Evolutionary conservation across 2,329 filamentous ascomycete genomes (phyloP), one percentile per base, ranked within the genome.

Genomic region (Sporothrix inflata): DNA sequence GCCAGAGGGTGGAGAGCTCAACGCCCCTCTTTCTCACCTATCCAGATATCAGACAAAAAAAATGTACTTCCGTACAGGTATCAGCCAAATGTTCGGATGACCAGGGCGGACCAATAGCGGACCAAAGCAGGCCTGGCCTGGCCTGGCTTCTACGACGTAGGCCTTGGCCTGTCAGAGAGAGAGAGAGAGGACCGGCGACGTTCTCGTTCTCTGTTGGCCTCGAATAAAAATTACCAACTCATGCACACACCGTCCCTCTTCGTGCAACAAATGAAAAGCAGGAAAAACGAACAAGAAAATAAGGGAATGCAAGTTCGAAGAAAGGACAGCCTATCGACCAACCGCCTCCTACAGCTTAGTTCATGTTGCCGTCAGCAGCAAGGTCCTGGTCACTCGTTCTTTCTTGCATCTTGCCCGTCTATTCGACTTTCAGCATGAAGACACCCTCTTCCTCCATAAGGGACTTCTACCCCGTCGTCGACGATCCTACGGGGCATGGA

Each of bases 1-100:
- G n/a, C n/a, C n/a, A n/a, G n/a, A 49, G n/a, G 47, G 19, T 49
- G 19, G 47, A 49, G 47, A 6, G 47, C 19, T 16, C 19, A 19
- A 8, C 2, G 19, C 2, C 47, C 7, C 19, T 49, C 16, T 49
- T 49, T 49, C 19, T 49, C 19, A 8, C 19, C 47, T 21, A 8
- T 16, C 47, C 47, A 49, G 47, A 49, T 49, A 21, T 9, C 47
- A n/a, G 47, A 49, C 16, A n/a, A 21, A 6, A 47, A 47, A 49
- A 21, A 49, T 53, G 21, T 7, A 19, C 19, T 51, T n/a, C 19
- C 19, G 19, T 51, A 51, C n/a, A 49, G 45, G 27, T 63, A 45
- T 65, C 60, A 65, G 57, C 19, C 34, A 53, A 53, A 40, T 68
- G 65, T 68, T 68, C 65, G 65, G 65, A 68, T 53, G 65, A 68